Conservation (phyloP, 306 rosid species). For the Vigna unguiculata region DNA sequence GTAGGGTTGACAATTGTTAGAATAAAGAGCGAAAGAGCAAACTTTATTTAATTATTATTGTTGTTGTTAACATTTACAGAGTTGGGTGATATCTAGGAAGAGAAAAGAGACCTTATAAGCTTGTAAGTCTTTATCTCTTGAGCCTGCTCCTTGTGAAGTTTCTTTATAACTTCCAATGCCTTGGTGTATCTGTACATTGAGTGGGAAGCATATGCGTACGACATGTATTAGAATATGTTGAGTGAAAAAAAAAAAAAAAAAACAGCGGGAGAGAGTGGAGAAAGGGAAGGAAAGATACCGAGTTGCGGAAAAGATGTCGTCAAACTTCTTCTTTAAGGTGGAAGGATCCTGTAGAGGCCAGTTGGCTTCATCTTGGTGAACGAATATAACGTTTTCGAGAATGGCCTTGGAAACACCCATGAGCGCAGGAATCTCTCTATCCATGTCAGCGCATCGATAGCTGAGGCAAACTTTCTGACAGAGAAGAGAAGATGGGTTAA, state of each 20-base stretch:
- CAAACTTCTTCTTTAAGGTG: slow-evolving; percentile 90
- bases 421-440: slow-evolving; percentile 82
- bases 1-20: not conserved
- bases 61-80: not conserved
- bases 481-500: no score
- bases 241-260: not conserved
- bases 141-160: slow-evolving; percentile 90
- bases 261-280: not conserved
- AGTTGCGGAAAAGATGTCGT: slow-evolving; percentile 95
- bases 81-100: slow-evolving; percentile 4
- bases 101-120: slow-evolving; percentile 73
- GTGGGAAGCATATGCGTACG: not conserved
- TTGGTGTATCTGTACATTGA: slow-evolving; percentile 76
- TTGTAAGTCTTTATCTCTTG: slow-evolving; percentile 90
- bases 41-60: not conserved
- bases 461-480: slow-evolving; percentile 86
- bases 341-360: slow-evolving; percentile 99
- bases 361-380: slow-evolving; percentile 98
- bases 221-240: no score
- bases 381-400: slow-evolving; percentile 90
- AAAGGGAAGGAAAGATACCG: slow-evolving; percentile 51
- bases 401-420: slow-evolving; percentile 99
- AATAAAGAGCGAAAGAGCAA: slow-evolving; percentile 2
- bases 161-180: slow-evolving; percentile 93
- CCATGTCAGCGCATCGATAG: slow-evolving; percentile 99